Percentiles rank a stretch among this genome's conserved stretches.
Conservation (phyloP, 768 basidiomycete genomes). For the Lentinula sp. region DNA sequence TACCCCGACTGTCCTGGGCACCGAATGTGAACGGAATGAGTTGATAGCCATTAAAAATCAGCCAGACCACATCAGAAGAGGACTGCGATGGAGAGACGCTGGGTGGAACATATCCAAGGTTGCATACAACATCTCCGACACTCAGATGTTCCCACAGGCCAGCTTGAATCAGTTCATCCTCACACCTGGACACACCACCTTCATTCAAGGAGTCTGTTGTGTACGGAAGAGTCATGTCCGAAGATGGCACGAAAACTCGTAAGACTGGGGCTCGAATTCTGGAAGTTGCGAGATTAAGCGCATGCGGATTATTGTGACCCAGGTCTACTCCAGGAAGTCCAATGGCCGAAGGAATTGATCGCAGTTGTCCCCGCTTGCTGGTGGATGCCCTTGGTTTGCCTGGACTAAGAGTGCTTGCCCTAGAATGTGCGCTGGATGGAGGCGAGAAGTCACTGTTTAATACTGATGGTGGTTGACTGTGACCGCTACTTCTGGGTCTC, state of each 20-base stretch:
- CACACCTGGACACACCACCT: conserved; percentile 33
- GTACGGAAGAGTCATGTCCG: conserved; percentile 25
- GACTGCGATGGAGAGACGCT: background rate
- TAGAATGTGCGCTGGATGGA: background rate
- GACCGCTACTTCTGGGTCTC: conserved; percentile 8
- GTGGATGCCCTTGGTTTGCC: background rate
- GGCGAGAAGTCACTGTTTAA: conserved; percentile 6
- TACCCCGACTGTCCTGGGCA: background rate
- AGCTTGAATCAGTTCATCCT: conserved; percentile 59
- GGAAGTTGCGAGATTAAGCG: conserved; percentile 53
- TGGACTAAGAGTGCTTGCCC: background rate
- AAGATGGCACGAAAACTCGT: conserved; percentile 71
- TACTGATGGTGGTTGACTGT: conserved; percentile 5
- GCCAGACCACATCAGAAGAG: conserved; percentile 35
- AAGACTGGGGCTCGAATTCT: conserved; percentile 66
- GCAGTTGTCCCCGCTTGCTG: background rate
- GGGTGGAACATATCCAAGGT: conserved; percentile 70
- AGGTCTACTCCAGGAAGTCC: background rate
- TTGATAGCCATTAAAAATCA: conserved; percentile 62
- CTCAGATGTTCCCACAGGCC: conserved; percentile 76
- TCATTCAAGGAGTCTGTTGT: conserved; percentile 25
- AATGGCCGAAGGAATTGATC: background rate
- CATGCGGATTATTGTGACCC: conserved; percentile 37
- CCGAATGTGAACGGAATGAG: conserved; percentile 23
- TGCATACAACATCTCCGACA: conserved; percentile 72